Evolutionary conservation across 1,284 basidiomycete species (phyloP).

Genomic region (Coriolopsis trogii): DNA sequence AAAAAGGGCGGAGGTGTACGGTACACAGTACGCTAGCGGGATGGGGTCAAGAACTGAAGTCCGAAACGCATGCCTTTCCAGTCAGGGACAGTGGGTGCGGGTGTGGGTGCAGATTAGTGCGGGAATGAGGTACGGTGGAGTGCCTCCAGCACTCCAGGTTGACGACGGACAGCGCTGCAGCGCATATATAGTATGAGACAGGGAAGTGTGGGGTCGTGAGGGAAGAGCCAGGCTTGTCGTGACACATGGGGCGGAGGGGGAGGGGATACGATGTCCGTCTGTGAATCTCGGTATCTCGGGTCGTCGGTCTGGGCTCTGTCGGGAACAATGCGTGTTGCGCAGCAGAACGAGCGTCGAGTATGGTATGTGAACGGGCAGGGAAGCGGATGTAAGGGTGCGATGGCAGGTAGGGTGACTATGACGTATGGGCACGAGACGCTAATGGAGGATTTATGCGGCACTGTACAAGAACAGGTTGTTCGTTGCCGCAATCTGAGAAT

Average conservation of each 20-base stretch:
- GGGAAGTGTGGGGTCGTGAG: constrained; percentile 2
- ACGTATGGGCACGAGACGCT: constrained; percentile 1
- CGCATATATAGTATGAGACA: constrained; percentile 17
- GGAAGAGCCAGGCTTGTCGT: constrained; percentile 8
- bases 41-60: constrained; percentile 8
- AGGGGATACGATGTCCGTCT: constrained; percentile 20
- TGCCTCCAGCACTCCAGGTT: constrained; percentile 19
- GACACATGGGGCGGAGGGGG: neutral
- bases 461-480: constrained; percentile 93
- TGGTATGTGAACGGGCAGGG: constrained; percentile 14
- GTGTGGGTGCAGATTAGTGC: constrained; percentile 17
- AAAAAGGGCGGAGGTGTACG: constrained; percentile 3
- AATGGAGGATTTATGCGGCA: constrained; percentile 62
- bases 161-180: constrained; percentile 15
- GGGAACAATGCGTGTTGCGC: constrained; percentile 18
- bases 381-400: constrained; percentile 1
- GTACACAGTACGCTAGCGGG: constrained; percentile 15
- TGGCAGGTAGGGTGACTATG: neutral
- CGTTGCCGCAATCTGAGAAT: constrained; percentile 86
- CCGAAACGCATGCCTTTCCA: neutral
- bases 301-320: constrained; percentile 27
- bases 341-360: constrained; percentile 6
- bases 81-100: neutral
- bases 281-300: constrained; percentile 25
- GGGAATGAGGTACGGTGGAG: constrained; percentile 12